Evolutionary conservation across 768 basidiomycete species (phyloP), one percentile per base, ranked within the genome.

Genomic region (Porphyrellus cyaneotinctus): DNA sequence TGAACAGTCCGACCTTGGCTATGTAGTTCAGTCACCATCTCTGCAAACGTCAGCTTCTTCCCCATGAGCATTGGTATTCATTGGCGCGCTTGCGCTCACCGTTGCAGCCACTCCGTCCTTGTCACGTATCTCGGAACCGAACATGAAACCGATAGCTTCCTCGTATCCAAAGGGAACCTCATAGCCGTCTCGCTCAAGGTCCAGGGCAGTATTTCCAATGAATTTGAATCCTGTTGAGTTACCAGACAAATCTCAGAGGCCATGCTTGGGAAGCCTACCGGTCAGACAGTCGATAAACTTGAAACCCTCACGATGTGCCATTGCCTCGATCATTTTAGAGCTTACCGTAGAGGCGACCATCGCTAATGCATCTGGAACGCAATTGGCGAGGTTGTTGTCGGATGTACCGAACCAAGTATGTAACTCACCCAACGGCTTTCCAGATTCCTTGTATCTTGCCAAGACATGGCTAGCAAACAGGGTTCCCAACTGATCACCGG

Each of bases 91-190:
- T 30, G 33, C 12, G n/a, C 54, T 60, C 59, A 91, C 91, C 22
- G 85, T 83, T 6, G 91, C 90, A 45, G 87, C 80, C 47, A 95
- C 81, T 3, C 92, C 92, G 64, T 95, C 92, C 65, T 95, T 95
- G 66, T 95, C 92, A 32, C 87, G 77, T 58, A 94, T 81, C 24
- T 83, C 74, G 14, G 80, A 73, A 24, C 89, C 88, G 67, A 91
- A 84, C 90, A 93, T 93, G 64, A 81, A 95, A 4, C 92, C 92
- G 49, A 95, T 93, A 2, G 93, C 92, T 70, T 95, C 92, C 64
- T 95, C 92, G 62, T 95, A 95, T 11, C 85, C 90, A 61, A 94
- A 93, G 0, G 79, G 81, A 11, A 87, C 84, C 37, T 85, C 79
- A 61, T 79, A 89, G 2, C 90, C 91, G 35, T 82, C 70, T 38